phyloP scores from a whole-genome alignment of 108 stramenopile genomes.

The Seminavis robusta region DNA sequence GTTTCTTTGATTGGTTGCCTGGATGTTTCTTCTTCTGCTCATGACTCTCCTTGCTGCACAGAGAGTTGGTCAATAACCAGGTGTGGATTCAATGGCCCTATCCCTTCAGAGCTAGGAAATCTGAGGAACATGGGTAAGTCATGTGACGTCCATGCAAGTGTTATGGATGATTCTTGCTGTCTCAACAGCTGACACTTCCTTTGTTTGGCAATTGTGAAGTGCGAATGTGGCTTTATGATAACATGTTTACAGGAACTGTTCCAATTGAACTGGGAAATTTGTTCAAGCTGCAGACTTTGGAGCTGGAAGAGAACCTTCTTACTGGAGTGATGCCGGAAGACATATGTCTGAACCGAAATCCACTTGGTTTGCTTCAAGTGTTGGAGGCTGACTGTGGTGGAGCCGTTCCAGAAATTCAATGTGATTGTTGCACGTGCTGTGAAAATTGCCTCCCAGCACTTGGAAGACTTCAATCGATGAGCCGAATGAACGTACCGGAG shows the following conservation, averaged over 20 bases:
- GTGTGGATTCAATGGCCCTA: no score
- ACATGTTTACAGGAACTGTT: conserved; percentile 30
- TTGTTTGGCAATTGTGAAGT: no score
- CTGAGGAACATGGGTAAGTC: conserved; percentile 30
- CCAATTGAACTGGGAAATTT: conserved; percentile 22
- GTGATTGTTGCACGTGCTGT: conserved; percentile 46
- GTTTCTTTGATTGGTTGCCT: no score
- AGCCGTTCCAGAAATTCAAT: conserved; percentile 31
- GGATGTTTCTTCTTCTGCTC: no score
- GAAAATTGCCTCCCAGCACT: no score
- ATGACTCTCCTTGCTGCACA: no score
- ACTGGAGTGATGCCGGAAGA: conserved; percentile 38
- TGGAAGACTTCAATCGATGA: no score
- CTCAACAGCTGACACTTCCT: conserved; percentile 15
- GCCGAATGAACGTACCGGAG: no score
- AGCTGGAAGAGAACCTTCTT: conserved; percentile 31
- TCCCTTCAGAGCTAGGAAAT: conserved; percentile 23
- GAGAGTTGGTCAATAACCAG: no score
- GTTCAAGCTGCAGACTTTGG: conserved; percentile 9
- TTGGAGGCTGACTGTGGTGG: conserved; percentile 47
- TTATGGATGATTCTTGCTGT: no score
- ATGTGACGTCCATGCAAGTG: no score
- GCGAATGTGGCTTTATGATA: conserved; percentile 45
- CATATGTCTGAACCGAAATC: conserved; percentile 27
- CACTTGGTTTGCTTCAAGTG: conserved; percentile 32